Conservation (phyloP, 495 filamentous ascomycete species). For the Lasiosphaeria miniovina region DNA sequence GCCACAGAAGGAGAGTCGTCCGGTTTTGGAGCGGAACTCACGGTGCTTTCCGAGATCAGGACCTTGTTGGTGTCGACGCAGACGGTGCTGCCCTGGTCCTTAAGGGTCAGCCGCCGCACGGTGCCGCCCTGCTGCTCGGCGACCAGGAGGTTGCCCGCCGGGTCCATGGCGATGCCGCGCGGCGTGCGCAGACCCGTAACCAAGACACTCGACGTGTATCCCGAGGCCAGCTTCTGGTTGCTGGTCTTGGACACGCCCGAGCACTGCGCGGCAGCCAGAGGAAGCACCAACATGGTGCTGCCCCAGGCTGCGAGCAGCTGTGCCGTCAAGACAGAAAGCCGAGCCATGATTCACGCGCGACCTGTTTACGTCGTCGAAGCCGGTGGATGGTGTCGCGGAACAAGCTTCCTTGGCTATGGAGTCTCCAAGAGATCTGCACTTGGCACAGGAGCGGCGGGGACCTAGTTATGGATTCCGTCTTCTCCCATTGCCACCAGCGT, state of each 20-base stretch:
- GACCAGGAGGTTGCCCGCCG: constrained; percentile 52
- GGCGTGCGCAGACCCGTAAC: constrained; percentile 48
- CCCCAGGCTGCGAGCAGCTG: constrained; percentile 26
- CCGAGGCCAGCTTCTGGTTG: constrained; percentile 46
- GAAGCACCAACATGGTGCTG: constrained; percentile 8
- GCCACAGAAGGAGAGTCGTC: too few relatives aligned
- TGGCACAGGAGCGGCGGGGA: background rate
- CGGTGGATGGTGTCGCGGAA: background rate
- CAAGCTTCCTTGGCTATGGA: background rate
- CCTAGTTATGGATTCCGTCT: background rate
- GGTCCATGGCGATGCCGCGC: constrained; percentile 57
- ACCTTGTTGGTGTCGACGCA: constrained; percentile 35
- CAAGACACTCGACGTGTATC: constrained; percentile 52
- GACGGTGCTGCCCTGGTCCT: constrained; percentile 46
- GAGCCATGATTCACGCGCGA: constrained; percentile 5
- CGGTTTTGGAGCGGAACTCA: too few relatives aligned
- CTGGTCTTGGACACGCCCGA: constrained; percentile 12
- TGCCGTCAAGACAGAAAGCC: background rate
- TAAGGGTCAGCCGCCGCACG: constrained; percentile 42
- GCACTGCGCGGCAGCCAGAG: constrained; percentile 11
- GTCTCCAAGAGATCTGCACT: background rate
- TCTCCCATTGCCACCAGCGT: background rate
- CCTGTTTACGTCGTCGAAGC: background rate
- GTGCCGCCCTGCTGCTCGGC: constrained; percentile 50
- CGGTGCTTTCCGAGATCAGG: constrained; percentile 35